These are phyloP conservation scores for Cytospora schulzeri DNA, from an alignment of 2,329 filamentous ascomycete species.

Conservation along the genomic window DNA sequence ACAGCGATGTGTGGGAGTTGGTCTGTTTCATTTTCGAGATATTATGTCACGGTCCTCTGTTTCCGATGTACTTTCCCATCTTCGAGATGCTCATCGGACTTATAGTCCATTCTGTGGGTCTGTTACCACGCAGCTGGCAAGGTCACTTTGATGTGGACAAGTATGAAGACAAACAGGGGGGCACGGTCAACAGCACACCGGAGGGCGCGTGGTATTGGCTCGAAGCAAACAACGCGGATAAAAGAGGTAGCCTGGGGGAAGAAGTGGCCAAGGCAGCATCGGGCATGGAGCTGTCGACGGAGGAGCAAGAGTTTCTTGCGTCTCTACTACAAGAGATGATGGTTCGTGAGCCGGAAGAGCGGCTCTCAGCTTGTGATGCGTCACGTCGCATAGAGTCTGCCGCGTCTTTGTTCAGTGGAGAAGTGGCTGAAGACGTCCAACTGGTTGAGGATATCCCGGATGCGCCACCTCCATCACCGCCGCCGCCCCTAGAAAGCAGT, in stretches of 20 bases:
- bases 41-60: background rate
- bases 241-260: background rate
- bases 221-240: background rate
- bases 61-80: conserved; percentile 5
- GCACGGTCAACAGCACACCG: background rate
- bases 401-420: background rate
- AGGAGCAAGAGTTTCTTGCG: conserved; percentile 7
- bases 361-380: conserved; percentile 1
- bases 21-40: conserved; percentile 9
- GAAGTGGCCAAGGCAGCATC: conserved; percentile 1
- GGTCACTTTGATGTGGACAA: conserved; percentile 2
- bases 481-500: background rate
- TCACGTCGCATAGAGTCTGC: conserved; percentile 3
- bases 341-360: background rate
- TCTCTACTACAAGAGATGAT: conserved; percentile 13
- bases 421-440: background rate
- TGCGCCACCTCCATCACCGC: background rate
- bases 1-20: conserved; percentile 15
- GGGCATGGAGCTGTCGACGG: background rate
- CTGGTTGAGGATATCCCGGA: background rate
- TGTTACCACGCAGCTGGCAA: conserved; percentile 15
- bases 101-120: conserved; percentile 4
- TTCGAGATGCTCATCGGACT: conserved; percentile 11
- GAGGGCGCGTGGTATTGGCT: conserved; percentile 1
- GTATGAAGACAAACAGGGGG: background rate